Percentiles rank a stretch among this genome's conserved stretches.
phyloP scores from a whole-genome alignment of 805 yeast genomes.

The Starmerella sirachaensis region DNA sequence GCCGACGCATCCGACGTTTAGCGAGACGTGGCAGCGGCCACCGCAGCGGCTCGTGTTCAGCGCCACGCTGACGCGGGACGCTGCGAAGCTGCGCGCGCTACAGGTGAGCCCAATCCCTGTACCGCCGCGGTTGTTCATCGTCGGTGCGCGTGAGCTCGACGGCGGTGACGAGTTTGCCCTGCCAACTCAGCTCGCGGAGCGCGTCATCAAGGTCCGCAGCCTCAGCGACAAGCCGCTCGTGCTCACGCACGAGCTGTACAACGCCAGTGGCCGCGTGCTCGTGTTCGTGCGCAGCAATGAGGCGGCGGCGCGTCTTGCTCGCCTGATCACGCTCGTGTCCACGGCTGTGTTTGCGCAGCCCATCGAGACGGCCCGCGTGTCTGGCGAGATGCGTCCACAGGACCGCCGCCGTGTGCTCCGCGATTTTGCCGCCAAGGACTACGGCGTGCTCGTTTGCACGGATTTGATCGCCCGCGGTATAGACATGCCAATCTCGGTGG shows the following conservation, averaged over 20 bases:
- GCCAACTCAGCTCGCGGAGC: slow-evolving; percentile 30
- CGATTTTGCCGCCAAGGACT: slow-evolving; percentile 43
- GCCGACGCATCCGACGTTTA: slow-evolving; percentile 9
- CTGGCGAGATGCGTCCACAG: slow-evolving; percentile 31
- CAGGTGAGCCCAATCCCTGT: slow-evolving; percentile 34
- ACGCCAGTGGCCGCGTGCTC: slow-evolving; percentile 27
- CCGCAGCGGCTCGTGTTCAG: slow-evolving; percentile 67
- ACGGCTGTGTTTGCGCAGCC: slow-evolving; percentile 17
- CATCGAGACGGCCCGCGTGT: slow-evolving; percentile 25
- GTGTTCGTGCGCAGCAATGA: slow-evolving; percentile 74
- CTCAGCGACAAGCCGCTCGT: slow-evolving; percentile 56
- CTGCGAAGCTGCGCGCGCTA: slow-evolving; percentile 68
- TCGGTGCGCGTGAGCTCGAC: slow-evolving; percentile 41
- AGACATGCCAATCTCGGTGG: slow-evolving; percentile 61
- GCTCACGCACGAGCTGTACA: slow-evolving; percentile 42
- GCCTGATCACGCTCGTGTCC: slow-evolving; percentile 40
- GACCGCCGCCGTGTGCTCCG: slow-evolving; percentile 47
- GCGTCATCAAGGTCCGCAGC: slow-evolving; percentile 26
- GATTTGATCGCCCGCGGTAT: slow-evolving; percentile 96
- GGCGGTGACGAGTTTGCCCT: slow-evolving; percentile 27
- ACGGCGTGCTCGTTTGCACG: slow-evolving; percentile 52
- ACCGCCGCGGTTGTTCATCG: slow-evolving; percentile 60
- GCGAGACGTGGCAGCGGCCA: slow-evolving; percentile 26
- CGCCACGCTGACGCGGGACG: slow-evolving; percentile 89
- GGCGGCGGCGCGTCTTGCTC: slow-evolving; percentile 66